Conservation (phyloP, 2,329 filamentous ascomycete genomes). For the Clarireedia hainanense region DNA sequence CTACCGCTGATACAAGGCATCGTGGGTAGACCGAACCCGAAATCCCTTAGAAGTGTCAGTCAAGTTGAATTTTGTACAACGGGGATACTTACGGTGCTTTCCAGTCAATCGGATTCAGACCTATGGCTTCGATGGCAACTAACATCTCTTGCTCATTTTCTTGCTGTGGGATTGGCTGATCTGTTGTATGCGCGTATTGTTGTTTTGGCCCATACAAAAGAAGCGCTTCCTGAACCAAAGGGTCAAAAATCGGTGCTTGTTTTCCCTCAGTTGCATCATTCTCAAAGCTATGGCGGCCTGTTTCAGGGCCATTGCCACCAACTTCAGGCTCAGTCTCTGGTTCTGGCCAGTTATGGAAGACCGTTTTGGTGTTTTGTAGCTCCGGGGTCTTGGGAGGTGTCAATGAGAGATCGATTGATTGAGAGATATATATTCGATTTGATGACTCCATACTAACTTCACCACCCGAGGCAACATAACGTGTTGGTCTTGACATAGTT, state of each 20-base stretch:
- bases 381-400: constrained; percentile 20
- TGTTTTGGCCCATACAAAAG: constrained; percentile 43
- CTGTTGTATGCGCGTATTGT: constrained; percentile 38
- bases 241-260: constrained; percentile 9
- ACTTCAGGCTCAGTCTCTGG: constrained; percentile 18
- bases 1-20: constrained; percentile 27
- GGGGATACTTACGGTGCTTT: constrained; percentile 70
- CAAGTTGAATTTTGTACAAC: background rate
- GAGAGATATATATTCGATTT: constrained; percentile 14
- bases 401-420: constrained; percentile 16
- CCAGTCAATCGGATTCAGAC: constrained; percentile 75
- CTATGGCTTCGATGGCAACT: constrained; percentile 50
- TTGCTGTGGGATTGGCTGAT: constrained; percentile 40
- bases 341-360: constrained; percentile 21
- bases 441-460: background rate
- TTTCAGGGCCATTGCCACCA: background rate
- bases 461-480: too few relatives aligned
- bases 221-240: constrained; percentile 37
- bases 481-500: too few relatives aligned
- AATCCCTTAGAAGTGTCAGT: constrained; percentile 19
- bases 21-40: constrained; percentile 25
- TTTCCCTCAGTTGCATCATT: background rate
- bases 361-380: background rate
- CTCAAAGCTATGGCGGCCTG: background rate
- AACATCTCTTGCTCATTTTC: constrained; percentile 52